Conservation (phyloP, 345 rosid species). For the Linum trigynum region DNA sequence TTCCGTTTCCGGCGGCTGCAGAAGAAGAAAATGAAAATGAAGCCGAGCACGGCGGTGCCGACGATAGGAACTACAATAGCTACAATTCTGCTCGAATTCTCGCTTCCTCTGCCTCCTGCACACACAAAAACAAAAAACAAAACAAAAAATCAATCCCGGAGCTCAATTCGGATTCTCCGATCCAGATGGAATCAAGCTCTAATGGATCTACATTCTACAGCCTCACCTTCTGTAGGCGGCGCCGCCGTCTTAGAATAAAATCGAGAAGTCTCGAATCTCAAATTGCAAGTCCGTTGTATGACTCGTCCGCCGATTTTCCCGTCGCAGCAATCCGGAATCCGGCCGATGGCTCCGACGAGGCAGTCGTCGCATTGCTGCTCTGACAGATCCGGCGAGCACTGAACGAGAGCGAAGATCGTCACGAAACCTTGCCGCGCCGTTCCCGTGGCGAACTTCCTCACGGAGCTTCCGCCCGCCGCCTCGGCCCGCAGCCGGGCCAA, state of each 20-base stretch:
- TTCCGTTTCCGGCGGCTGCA: too few species aligned
- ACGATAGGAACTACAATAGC: too few species aligned
- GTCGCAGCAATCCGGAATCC: conserved; percentile 20
- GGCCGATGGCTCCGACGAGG: conserved; percentile 16
- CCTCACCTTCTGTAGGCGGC: conserved; percentile 1
- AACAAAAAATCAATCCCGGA: too few species aligned
- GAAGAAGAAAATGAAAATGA: too few species aligned
- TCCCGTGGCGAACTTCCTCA: conserved; percentile 26
- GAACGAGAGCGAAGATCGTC: conserved; percentile 29
- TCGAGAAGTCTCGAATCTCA: conserved; percentile 28
- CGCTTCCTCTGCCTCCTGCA: too few species aligned
- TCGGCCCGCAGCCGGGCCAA: neutral
- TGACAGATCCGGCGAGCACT: conserved; percentile 49
- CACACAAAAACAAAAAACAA: too few species aligned
- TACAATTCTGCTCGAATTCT: too few species aligned
- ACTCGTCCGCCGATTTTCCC: conserved; percentile 27
- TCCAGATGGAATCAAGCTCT: too few species aligned
- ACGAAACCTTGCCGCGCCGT: conserved; percentile 12
- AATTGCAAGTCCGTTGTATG: conserved; percentile 32
- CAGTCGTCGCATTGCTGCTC: conserved; percentile 22
- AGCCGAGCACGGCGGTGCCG: too few species aligned
- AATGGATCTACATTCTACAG: too few species aligned
- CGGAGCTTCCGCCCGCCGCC: conserved; percentile 13
- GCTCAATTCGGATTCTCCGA: too few species aligned
- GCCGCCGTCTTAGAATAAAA: conserved; percentile 17